Base-by-base conservation (phyloP, 805 yeast species). In the Lachancea dasiensis region DNA sequence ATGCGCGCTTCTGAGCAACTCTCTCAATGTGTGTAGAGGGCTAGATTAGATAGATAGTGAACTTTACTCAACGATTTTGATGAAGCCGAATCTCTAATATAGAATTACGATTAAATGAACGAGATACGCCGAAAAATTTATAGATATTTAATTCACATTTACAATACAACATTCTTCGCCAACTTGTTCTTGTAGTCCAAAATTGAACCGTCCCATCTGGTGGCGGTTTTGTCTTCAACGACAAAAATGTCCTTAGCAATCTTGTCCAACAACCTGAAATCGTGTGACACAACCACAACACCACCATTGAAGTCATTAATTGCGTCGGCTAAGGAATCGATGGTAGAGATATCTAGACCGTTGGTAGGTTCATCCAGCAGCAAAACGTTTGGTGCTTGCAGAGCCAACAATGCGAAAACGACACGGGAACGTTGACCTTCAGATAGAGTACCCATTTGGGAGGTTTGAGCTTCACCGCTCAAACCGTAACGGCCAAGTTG, bases 351-450 rank as follows among this genome's bases (percentile, higher is more conserved):
- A 73, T 92, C 98, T 67, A 92, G 74, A 75, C 97, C 97, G 76
- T 92, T 92, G 51, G 98, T 92, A 77, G 98, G 98, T 81, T 92
- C 98, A 73, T 92, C 98, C 69, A 92, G 73, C 61, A 92, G 71
- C 56, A 92, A 72, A 65, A 92, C 86, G 69, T 92, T 92, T 58
- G 98, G 98, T 47, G 84, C 70, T 69, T 92, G 97, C 51, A 92
- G 73, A 36, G 98, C 98, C 58, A 92, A 76, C 51, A 92, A 72
- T 8, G 97, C 97, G 60, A 92, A 92, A 40, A 92, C 98, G 51
- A 92, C 98, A 70, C 98, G 82, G 49, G 97, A 90, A 72, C 97
- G 84, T 75, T 92, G 98, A 66, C 98, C 98, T 74, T 92, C 98
- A 14, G 97, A 89, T 49, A 92, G 69, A 13, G 98, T 92, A 52